Evolutionary conservation across 2,329 filamentous ascomycete genomes (phyloP).

Genomic region (Microcyclospora pomicola): DNA sequence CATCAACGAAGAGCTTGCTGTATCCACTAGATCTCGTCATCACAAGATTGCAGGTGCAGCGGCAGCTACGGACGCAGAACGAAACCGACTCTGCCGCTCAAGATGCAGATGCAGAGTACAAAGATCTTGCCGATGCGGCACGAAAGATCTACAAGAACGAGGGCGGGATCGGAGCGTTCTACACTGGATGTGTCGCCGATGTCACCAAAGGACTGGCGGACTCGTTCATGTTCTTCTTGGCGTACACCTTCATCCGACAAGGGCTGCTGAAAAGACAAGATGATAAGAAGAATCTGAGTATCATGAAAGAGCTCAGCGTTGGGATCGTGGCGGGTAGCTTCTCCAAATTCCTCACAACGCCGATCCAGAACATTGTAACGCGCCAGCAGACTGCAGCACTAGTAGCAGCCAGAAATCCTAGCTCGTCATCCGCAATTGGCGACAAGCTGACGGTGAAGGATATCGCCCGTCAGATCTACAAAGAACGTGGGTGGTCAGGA

Average conservation of each 20-base stretch:
- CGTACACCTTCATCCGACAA: slow-evolving; percentile 51
- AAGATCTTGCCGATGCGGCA: slow-evolving; percentile 53
- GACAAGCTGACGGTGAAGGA: slow-evolving; percentile 32
- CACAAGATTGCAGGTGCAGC: slow-evolving; percentile 69
- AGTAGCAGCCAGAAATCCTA: slow-evolving; percentile 27
- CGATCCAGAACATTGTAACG: slow-evolving; percentile 69
- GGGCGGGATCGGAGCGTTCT: slow-evolving; percentile 59
- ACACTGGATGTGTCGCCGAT: slow-evolving; percentile 31
- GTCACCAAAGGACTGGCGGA: slow-evolving; percentile 42
- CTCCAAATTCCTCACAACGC: slow-evolving; percentile 63
- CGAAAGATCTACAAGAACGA: slow-evolving; percentile 56
- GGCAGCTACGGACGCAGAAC: slow-evolving; percentile 34
- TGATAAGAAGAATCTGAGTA: slow-evolving; percentile 34
- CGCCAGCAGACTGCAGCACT: slow-evolving; percentile 60
- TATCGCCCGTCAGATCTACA: slow-evolving; percentile 49
- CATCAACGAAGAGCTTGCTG: slow-evolving; percentile 61
- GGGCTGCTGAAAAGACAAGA: slow-evolving; percentile 26
- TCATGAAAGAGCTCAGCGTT: slow-evolving; percentile 59
- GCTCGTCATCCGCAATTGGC: slow-evolving; percentile 13
- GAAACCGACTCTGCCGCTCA: slow-evolving; percentile 21
- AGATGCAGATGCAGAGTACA: slow-evolving; percentile 39
- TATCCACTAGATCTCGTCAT: slow-evolving; percentile 76
- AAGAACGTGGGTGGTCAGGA: slow-evolving; percentile 57
- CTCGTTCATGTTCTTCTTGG: slow-evolving; percentile 75
- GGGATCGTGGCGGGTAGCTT: slow-evolving; percentile 62